A percentile compares a stretch with the other conserved stretches of the same genome.
Evolutionary conservation across 176 grass and related monocot genomes (phyloP).

Genomic region (Zoysia japonica): DNA sequence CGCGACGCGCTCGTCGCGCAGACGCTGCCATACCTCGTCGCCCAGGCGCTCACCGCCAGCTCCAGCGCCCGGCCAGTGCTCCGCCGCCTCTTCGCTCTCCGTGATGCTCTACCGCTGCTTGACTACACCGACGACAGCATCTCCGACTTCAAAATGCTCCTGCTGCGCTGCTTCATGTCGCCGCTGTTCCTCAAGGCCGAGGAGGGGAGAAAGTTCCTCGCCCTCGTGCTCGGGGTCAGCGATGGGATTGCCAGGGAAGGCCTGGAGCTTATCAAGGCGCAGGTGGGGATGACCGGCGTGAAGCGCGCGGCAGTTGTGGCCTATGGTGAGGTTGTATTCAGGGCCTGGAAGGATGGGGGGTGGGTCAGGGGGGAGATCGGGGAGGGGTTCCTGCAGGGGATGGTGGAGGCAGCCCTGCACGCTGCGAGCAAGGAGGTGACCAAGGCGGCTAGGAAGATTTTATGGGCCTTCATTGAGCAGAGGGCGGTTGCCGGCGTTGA

Average conservation of each 20-base stretch:
- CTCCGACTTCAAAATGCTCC: slow-evolving; percentile 71
- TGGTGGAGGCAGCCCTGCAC: slow-evolving; percentile 70
- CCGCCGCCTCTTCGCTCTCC: slow-evolving; percentile 65
- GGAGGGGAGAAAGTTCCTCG: slow-evolving; percentile 69
- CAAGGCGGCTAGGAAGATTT: slow-evolving; percentile 60
- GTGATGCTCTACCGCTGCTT: slow-evolving; percentile 77
- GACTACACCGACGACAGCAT: slow-evolving; percentile 92
- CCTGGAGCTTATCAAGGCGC: slow-evolving; percentile 64
- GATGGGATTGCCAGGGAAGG: slow-evolving; percentile 65
- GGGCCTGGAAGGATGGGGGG: slow-evolving; percentile 67
- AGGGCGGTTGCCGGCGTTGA: slow-evolving; percentile 68
- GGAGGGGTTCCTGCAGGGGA: slow-evolving; percentile 67
- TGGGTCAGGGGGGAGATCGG: slow-evolving; percentile 63
- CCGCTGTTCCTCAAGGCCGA: slow-evolving; percentile 72
- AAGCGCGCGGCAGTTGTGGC: slow-evolving; percentile 72
- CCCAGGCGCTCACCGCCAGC: slow-evolving; percentile 57
- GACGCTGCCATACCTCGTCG: slow-evolving; percentile 84
- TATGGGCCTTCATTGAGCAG: slow-evolving; percentile 65
- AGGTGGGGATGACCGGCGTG: slow-evolving; percentile 58
- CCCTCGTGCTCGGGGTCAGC: slow-evolving; percentile 67
- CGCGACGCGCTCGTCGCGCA: slow-evolving; percentile 76
- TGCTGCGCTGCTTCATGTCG: slow-evolving; percentile 70
- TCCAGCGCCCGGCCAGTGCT: slow-evolving; percentile 56
- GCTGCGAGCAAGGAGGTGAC: slow-evolving; percentile 54
- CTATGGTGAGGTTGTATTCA: slow-evolving; percentile 81